Conservation (phyloP, 345 rosid genomes). For the Bruguiera gymnorhiza region DNA sequence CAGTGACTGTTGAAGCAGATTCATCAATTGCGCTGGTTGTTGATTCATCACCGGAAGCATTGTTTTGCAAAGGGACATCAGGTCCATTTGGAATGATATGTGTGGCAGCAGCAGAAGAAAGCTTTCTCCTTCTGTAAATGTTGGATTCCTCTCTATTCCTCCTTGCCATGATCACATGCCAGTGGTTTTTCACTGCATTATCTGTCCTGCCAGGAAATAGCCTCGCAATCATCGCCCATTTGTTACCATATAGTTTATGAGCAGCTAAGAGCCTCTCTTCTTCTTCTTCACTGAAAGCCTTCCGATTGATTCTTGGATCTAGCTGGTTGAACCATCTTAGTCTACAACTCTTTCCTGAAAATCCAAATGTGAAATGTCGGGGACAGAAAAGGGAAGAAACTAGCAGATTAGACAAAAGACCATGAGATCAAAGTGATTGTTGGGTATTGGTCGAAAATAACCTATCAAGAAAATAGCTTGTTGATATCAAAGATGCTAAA, state of each 20-base stretch:
- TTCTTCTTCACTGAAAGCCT: slow-evolving; percentile 74
- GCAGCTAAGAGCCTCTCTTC: slow-evolving; percentile 69
- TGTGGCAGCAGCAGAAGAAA: slow-evolving; percentile 25
- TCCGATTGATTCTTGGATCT: slow-evolving; percentile 84
- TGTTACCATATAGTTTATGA: slow-evolving; percentile 74
- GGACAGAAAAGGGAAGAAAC: not conserved
- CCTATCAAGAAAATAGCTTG: not conserved
- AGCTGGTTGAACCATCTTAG: slow-evolving; percentile 94
- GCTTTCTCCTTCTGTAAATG: slow-evolving; percentile 45
- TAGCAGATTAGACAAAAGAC: not conserved
- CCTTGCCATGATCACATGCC: slow-evolving; percentile 97
- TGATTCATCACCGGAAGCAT: slow-evolving; percentile 45
- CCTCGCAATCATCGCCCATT: slow-evolving; percentile 90
- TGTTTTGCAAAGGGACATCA: slow-evolving; percentile 19
- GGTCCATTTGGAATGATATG: slow-evolving; percentile 15
- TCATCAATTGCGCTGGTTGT: slow-evolving; percentile 38
- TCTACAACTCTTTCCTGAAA: slow-evolving; percentile 89
- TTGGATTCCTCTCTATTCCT: slow-evolving; percentile 65
- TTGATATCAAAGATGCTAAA: not conserved
- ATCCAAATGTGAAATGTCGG: not conserved
- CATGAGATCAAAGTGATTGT: not conserved
- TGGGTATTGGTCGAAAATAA: not conserved
- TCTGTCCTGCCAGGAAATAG: slow-evolving; percentile 88
- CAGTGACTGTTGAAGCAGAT: slow-evolving; percentile 57
- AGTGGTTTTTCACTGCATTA: slow-evolving; percentile 92